A percentile compares a stretch with the other conserved stretches of the same genome.
These are phyloP conservation scores for Phytophthora sp. DNA, from an alignment of 352 stramenopile species.

Conservation along the genomic window DNA sequence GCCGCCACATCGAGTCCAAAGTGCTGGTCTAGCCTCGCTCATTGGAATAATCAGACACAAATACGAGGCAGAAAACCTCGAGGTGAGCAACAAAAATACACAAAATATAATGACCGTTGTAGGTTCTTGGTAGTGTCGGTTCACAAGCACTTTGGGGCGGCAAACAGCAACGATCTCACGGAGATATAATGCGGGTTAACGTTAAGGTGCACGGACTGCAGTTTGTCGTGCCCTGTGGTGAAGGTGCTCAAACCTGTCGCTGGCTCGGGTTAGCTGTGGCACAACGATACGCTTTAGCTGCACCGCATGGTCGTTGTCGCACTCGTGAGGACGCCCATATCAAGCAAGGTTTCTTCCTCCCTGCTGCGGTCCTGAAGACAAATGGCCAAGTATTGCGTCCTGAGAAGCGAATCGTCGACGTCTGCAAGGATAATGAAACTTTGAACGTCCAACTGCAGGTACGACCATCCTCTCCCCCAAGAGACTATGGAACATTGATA, in stretches of 20 bases:
- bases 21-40: constrained; percentile 40
- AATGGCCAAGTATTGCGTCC: constrained; percentile 55
- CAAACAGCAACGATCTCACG: not conserved
- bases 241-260: constrained; percentile 77
- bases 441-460: constrained; percentile 76
- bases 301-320: constrained; percentile 70
- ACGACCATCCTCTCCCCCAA: not conserved
- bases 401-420: constrained; percentile 60
- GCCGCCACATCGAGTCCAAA: constrained; percentile 77
- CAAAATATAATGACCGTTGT: constrained; percentile 19
- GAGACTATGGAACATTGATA: too few species aligned
- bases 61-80: constrained; percentile 17
- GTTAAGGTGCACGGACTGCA: constrained; percentile 73
- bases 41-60: constrained; percentile 5
- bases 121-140: constrained; percentile 21
- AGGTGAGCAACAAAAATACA: constrained; percentile 22
- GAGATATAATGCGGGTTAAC: constrained; percentile 60
- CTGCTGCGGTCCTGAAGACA: constrained; percentile 54
- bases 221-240: constrained; percentile 80
- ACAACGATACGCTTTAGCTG: constrained; percentile 74
- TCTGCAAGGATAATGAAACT: constrained; percentile 76
- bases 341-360: constrained; percentile 84
- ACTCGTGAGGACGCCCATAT: constrained; percentile 79
- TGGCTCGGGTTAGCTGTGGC: constrained; percentile 85
- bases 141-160: not conserved